These are phyloP conservation scores for Cutaneotrichosporon arboriforme DNA, from an alignment of 1,284 basidiomycete species.

Conservation along the genomic window DNA sequence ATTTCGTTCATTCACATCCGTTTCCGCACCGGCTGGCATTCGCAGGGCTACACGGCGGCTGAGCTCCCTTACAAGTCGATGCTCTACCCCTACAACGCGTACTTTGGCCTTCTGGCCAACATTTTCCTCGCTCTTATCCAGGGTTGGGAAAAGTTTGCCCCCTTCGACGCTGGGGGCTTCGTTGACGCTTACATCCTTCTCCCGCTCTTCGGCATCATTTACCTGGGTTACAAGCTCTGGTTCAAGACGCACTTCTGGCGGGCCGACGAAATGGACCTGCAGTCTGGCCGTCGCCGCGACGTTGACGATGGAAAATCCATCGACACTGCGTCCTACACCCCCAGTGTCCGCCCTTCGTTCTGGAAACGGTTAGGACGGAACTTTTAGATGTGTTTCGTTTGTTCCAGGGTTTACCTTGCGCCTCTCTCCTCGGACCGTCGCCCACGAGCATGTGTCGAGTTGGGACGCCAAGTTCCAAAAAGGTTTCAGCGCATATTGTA, in stretches of 20 bases:
- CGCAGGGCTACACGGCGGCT: constrained; percentile 42
- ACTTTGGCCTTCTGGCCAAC: constrained; percentile 21
- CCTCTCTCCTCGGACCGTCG: not conserved
- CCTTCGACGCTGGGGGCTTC: constrained; percentile 20
- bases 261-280: constrained; percentile 18
- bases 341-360: not conserved
- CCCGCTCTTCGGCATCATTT: constrained; percentile 22
- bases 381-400: constrained; percentile 1
- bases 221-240: constrained; percentile 18
- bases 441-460: not conserved
- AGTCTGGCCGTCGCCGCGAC: constrained; percentile 16
- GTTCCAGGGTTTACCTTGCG: no score
- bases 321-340: not conserved
- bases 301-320: constrained; percentile 8
- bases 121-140: constrained; percentile 22
- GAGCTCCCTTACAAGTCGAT: constrained; percentile 48
- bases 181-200: constrained; percentile 26
- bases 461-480: no score
- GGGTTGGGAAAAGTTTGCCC: constrained; percentile 12
- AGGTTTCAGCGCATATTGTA: no score
- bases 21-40: constrained; percentile 49
- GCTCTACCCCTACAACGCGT: constrained; percentile 21
- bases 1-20: constrained; percentile 40
- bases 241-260: constrained; percentile 18
- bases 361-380: not conserved